These are phyloP conservation scores for Quercus phellos DNA, from an alignment of 331 rosid species.

Conservation along the genomic window DNA sequence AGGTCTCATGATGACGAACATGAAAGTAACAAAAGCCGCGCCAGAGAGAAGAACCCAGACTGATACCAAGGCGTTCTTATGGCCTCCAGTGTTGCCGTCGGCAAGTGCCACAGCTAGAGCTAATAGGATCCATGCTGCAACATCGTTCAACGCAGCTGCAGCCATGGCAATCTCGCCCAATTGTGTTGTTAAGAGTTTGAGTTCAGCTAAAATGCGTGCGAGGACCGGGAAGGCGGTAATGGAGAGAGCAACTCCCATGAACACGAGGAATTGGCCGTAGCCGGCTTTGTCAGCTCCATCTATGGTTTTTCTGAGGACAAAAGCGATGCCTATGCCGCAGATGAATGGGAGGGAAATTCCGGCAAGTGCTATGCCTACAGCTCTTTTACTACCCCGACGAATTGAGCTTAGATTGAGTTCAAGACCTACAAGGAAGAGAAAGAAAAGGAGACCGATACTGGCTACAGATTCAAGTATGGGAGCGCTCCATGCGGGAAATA, in stretches of 20 bases:
- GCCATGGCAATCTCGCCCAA: conserved; percentile 90
- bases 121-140: conserved; percentile 74
- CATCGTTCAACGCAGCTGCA: conserved; percentile 79
- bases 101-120: conserved; percentile 72
- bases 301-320: conserved; percentile 54
- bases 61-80: conserved; percentile 52
- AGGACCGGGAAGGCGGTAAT: conserved; percentile 90
- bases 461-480: conserved; percentile 75
- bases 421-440: conserved; percentile 66
- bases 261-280: conserved; percentile 52
- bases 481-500: conserved; percentile 68
- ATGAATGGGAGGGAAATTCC: conserved; percentile 71
- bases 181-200: conserved; percentile 67
- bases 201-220: conserved; percentile 82
- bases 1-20: conserved; percentile 51
- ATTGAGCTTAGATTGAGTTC: conserved; percentile 66
- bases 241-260: conserved; percentile 86
- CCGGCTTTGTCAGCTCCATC: conserved; percentile 60
- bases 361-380: conserved; percentile 58
- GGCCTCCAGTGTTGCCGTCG: conserved; percentile 20
- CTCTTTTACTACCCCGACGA: conserved; percentile 56
- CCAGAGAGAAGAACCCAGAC: conserved; percentile 76
- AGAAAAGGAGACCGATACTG: conserved; percentile 69
- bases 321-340: conserved; percentile 65
- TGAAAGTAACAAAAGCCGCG: conserved; percentile 39